Base-by-base conservation (phyloP, 31 red algal species). In the Porphyra umbilicalis region DNA sequence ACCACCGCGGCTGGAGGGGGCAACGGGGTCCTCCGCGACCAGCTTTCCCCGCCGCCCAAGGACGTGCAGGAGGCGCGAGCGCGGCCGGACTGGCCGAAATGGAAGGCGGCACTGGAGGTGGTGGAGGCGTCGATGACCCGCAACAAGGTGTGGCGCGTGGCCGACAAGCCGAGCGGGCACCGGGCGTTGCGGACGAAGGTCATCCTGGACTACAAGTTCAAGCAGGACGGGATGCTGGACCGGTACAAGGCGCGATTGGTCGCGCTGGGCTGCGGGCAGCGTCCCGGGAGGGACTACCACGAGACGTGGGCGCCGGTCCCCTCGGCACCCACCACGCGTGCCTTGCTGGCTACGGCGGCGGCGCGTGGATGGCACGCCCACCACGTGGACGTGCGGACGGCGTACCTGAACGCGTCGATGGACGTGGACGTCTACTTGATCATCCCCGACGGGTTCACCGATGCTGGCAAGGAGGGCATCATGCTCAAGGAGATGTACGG, bases 331-430 rank as follows among this genome's bases (percentile, higher is more conserved):
- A n/a, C n/a, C n/a, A n/a, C n/a, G n/a, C n/a, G n/a, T n/a, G n/a
- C n/a, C n/a, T 85, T 79, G 83, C 36, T 77, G 39, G 76, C 83
- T 80, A 77, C 76, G 83, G 4, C 80, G 83, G 9, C 34, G 80
- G 68, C 80, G 86, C 0, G 83, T 83, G 80, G 44, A 0, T 74
- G 71, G 75, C 31, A 87, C 10, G 74, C 81, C 76, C 20, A 79
- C 74, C 76, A 83, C 0, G 10, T 88, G 10, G 75, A 92, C 37
- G 85, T 92, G 32, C 82, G 84, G 29, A 35, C 32, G 18, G 79
- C 85, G 14, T 92, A 87, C 75, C 32, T n/a, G n/a, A n/a, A n/a
- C n/a, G n/a, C n/a, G n/a, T n/a, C n/a, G n/a, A n/a, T n/a, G n/a
- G n/a, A n/a, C n/a, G n/a, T n/a, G n/a, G n/a, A n/a, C n/a, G n/a